Percentiles rank a stretch among this genome's conserved stretches.
These are phyloP conservation scores for Sindora glabra DNA, from an alignment of 306 rosid species.

Conservation along the genomic window DNA sequence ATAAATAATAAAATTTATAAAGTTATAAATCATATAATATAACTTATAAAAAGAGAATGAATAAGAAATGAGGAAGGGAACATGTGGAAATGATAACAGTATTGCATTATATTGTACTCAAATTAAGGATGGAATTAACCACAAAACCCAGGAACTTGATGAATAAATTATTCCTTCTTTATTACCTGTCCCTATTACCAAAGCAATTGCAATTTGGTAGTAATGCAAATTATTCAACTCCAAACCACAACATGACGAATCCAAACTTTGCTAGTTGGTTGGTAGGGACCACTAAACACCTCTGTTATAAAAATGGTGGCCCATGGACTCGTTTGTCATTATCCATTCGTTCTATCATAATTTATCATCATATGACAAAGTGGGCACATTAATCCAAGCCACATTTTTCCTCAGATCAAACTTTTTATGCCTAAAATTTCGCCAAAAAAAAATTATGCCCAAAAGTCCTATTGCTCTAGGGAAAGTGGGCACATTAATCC, in stretches of 20 bases:
- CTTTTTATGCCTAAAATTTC: too few relatives aligned
- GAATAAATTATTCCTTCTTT: conserved; percentile 15
- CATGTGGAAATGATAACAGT: too few relatives aligned
- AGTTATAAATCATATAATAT: too few relatives aligned
- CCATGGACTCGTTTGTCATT: conserved; percentile 18
- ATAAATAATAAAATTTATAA: too few relatives aligned
- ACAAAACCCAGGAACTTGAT: neutral
- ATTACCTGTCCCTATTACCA: conserved; percentile 8
- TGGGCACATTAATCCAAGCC: conserved; percentile 27
- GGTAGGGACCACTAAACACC: conserved; percentile 18
- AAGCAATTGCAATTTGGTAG: conserved; percentile 3
- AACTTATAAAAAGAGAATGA: too few relatives aligned
- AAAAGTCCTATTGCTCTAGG: conserved; percentile 9
- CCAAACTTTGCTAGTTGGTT: conserved; percentile 14
- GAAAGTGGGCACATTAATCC: conserved; percentile 20
- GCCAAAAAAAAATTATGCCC: too few relatives aligned
- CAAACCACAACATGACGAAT: conserved; percentile 24
- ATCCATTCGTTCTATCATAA: neutral
- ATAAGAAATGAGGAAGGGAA: too few relatives aligned
- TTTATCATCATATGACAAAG: neutral
- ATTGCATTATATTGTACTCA: too few relatives aligned
- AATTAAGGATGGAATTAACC: neutral
- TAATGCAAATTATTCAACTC: conserved; percentile 13
- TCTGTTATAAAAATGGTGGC: conserved; percentile 5
- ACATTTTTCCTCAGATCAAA: conserved; percentile 14